These are phyloP conservation scores for Pouteria glomerata DNA, from an alignment of 148 eudicot genomes.

Conservation along the genomic window DNA sequence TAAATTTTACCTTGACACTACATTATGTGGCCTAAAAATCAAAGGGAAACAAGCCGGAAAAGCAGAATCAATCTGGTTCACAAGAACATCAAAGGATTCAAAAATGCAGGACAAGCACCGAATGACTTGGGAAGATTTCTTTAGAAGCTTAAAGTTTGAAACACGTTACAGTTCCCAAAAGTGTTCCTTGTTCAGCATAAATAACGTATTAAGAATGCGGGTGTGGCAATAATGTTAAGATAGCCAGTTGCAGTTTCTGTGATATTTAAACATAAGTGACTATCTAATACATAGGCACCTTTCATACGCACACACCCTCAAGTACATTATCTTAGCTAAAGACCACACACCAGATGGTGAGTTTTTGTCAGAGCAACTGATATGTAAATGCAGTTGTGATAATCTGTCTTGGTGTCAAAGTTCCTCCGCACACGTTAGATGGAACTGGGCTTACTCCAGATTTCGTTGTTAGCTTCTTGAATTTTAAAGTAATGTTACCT, in stretches of 20 bases:
- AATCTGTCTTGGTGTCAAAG: slow-evolving; percentile 42
- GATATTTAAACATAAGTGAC: not conserved
- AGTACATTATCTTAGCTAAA: slow-evolving; percentile 18
- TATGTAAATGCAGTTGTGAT: slow-evolving; percentile 49
- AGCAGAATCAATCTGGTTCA: not conserved
- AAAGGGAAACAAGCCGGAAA: not conserved
- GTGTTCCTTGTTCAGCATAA: not conserved
- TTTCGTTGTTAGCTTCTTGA: not conserved
- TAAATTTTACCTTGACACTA: not conserved
- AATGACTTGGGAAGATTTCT: not conserved
- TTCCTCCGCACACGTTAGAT: slow-evolving; percentile 32
- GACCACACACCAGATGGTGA: slow-evolving; percentile 67
- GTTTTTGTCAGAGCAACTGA: slow-evolving; percentile 53
- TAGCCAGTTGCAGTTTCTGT: slow-evolving; percentile 15
- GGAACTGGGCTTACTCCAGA: not conserved
- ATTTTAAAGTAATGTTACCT: slow-evolving; percentile 31
- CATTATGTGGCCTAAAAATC: not conserved
- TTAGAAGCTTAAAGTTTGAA: not conserved
- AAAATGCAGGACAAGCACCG: not conserved
- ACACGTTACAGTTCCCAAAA: not conserved
- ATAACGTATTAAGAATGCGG: not conserved
- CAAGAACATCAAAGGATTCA: not conserved
- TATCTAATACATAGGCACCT: slow-evolving; percentile 3
- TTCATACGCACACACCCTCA: not conserved
- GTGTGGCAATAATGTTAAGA: not conserved